phyloP scores from a whole-genome alignment of 164 flowering plant genomes.

The Tetracentron sinense region DNA sequence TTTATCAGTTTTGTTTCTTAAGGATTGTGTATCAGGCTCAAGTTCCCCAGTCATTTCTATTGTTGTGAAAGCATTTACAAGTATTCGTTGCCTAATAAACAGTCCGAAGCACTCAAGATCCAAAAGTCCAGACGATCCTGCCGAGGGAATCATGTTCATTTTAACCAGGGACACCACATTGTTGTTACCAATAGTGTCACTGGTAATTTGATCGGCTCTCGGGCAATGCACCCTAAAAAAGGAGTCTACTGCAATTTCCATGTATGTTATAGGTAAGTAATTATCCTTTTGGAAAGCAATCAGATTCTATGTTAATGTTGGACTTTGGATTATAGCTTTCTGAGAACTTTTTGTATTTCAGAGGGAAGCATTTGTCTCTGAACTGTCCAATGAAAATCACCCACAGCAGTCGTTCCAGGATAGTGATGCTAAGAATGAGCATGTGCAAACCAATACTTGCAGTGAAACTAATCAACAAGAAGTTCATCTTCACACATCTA shows the following conservation, averaged over 20 bases:
- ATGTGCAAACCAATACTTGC: conserved; percentile 14
- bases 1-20: conserved; percentile 49
- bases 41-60: too few relatives aligned
- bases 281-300: too few relatives aligned
- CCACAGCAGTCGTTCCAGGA: conserved; percentile 28
- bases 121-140: conserved; percentile 14
- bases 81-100: conserved; percentile 19
- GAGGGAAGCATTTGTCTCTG: conserved; percentile 29
- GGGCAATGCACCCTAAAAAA: conserved; percentile 44
- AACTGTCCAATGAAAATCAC: conserved; percentile 24
- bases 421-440: conserved; percentile 17
- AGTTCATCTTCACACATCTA: conserved; percentile 18
- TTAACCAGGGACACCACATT: conserved; percentile 56
- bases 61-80: conserved; percentile 23
- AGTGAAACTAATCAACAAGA: conserved; percentile 26
- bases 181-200: too few relatives aligned
- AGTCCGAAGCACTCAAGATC: conserved; percentile 31
- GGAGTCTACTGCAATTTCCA: too few relatives aligned
- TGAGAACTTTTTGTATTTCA: conserved; percentile 24
- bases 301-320: neutral
- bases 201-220: conserved; percentile 32
- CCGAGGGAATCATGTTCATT: too few relatives aligned
- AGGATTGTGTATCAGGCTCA: too few relatives aligned
- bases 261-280: conserved; percentile 86
- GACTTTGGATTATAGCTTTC: neutral